Base-by-base conservation (phyloP, 148 eudicot genomes). In the Oxyria digyna region DNA sequence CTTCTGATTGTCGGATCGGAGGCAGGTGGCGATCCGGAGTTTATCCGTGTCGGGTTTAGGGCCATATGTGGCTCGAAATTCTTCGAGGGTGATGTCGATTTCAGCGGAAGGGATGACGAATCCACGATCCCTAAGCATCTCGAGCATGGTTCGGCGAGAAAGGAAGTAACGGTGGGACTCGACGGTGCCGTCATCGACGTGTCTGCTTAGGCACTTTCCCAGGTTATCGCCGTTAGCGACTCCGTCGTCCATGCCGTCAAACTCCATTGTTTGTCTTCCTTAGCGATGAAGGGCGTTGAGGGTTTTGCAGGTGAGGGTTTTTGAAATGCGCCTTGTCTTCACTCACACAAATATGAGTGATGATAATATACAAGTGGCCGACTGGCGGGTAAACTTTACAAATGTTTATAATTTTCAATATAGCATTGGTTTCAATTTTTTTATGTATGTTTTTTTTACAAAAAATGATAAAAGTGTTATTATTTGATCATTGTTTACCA, bases 121-220 rank as follows among this genome's bases (percentile, higher is more conserved):
- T 33, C 98, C 98, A 15, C 96, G 74, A 54, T 92, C 98, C 43
- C 66, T 79, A 31, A 92, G 85, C 98, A 92, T 89, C 72, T 92
- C 94, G 12, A 89, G 77, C 12, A 74, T 33, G 1, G 98, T 92
- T 62, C 83, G 81, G 0, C 98, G 82, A 0, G 98, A 84, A 3
- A 85, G 75, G 71, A 78, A 92, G 91, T 89, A 89, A 1, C 94
- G 73, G 80, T 89, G 98, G 64, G 89, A 83, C 54, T 87, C 98
- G 0, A 48, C 62, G 75, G 81, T 83, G 10, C 98, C 96, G 4
- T 74, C 75, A 72, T 92, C 98, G 3, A 85, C 43, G 29, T 70
- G 81, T 73, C 88, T 72, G 75, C 81, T 82, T 70, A 85, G 72
- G 67, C 89, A 83, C 7, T 40, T 72, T 18, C 74, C 71, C 6